Evolutionary conservation across 2,329 filamentous ascomycete species (phyloP).

Genomic region (Cytospora mali): DNA sequence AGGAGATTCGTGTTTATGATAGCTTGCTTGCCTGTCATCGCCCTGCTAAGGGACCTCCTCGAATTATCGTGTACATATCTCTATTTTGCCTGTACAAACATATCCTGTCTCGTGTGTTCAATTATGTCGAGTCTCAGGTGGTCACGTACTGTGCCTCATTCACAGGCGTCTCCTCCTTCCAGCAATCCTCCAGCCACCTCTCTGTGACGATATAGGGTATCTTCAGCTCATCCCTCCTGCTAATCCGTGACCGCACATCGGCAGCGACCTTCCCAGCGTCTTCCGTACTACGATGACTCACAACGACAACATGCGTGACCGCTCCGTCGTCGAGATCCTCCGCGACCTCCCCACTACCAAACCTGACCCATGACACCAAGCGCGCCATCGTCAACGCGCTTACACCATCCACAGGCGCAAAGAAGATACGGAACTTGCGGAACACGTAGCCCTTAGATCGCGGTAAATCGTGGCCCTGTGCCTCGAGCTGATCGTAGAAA

Average conservation of each 20-base stretch:
- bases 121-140: not conserved
- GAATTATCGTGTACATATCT: not conserved
- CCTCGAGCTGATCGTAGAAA: slow-evolving; percentile 59
- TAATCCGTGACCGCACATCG: slow-evolving; percentile 50
- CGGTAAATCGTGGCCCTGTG: slow-evolving; percentile 56
- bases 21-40: not conserved
- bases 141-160: slow-evolving; percentile 70
- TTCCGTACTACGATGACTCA: slow-evolving; percentile 44
- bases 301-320: slow-evolving; percentile 75
- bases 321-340: slow-evolving; percentile 52
- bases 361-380: slow-evolving; percentile 62
- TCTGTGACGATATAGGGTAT: slow-evolving; percentile 71
- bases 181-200: slow-evolving; percentile 78
- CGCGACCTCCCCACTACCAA: slow-evolving; percentile 66
- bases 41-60: not conserved
- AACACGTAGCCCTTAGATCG: slow-evolving; percentile 57
- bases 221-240: slow-evolving; percentile 41
- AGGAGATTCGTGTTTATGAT: no score
- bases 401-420: slow-evolving; percentile 39
- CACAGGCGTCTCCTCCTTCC: slow-evolving; percentile 74
- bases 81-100: not conserved
- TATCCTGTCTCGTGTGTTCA: not conserved
- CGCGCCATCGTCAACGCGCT: slow-evolving; percentile 43
- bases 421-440: slow-evolving; percentile 46
- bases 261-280: slow-evolving; percentile 44